These are phyloP conservation scores for Vanrija humicola DNA, from an alignment of 1,284 basidiomycete genomes.

Conservation along the genomic window DNA sequence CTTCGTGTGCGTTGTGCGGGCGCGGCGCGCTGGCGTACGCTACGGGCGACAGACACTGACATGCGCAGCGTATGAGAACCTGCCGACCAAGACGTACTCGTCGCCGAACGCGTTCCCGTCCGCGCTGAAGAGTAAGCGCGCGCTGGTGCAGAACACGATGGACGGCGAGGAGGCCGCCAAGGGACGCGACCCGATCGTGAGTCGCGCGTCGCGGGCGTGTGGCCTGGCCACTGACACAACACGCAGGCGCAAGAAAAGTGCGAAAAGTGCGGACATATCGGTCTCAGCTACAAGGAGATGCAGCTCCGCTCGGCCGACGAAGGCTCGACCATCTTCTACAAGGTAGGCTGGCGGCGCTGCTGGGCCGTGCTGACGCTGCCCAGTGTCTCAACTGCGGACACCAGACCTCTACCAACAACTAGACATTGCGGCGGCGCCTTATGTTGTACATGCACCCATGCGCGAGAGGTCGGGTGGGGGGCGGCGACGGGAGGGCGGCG, in stretches of 20 bases:
- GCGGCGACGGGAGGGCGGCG: too few relatives aligned
- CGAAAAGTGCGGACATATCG: conserved; percentile 78
- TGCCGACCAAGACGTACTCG: conserved; percentile 82
- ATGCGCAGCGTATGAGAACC: conserved; percentile 80
- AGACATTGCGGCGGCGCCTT: conserved; percentile 10
- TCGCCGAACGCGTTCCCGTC: conserved; percentile 94
- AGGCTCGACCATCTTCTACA: conserved; percentile 70
- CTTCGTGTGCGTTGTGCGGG: conserved; percentile 63
- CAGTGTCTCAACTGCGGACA: conserved; percentile 50
- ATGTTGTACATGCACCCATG: conserved; percentile 4
- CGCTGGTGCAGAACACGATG: conserved; percentile 75
- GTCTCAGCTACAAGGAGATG: conserved; percentile 46
- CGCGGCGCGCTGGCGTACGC: neutral
- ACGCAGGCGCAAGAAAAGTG: conserved; percentile 84
- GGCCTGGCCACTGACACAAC: conserved; percentile 1
- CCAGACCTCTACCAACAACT: conserved; percentile 50
- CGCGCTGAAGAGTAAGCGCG: conserved; percentile 77
- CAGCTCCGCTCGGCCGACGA: conserved; percentile 85
- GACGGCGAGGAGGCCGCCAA: conserved; percentile 71
- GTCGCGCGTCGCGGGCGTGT: conserved; percentile 23
- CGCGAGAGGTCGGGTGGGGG: too few relatives aligned
- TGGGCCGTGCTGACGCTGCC: conserved; percentile 1
- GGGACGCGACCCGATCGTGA: conserved; percentile 59
- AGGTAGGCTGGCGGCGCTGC: conserved; percentile 21
- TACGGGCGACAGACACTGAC: neutral